Evolutionary conservation across 108 stramenopile genomes (phyloP), one percentile per base, ranked within the genome.

Genomic region (Pseudonitzschia delicatissima): DNA sequence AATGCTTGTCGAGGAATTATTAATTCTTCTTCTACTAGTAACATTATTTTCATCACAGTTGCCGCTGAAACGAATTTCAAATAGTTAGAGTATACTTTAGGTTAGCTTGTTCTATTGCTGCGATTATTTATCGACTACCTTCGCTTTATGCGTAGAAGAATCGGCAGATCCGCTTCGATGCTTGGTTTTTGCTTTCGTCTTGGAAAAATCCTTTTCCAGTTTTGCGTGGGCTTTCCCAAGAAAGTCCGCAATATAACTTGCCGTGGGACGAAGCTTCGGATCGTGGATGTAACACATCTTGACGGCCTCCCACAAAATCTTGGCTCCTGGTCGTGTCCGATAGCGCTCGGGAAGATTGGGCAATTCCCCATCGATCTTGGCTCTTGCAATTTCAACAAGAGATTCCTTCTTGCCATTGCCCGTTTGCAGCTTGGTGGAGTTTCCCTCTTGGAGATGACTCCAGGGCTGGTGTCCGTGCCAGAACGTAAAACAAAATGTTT

Each of bases 391-490:
- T 34, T 3, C 8, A 40, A 26, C 23, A 11, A 68, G 57, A 12
- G 47, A 48, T 9, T 71, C 45, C 27, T 68, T 62, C 37, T 73
- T 68, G 13, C 53, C 40, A 50, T 15, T 48, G 44, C 27, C 47
- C 31, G 48, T 42, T 18, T 11, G 20, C 12, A 64, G 45, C 28
- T 55, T 55, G 20, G 48, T 31, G 7, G 9, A 6, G 25, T 63
- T 63, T 32, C 34, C 29, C 21, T 66, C 58, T 64, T 78, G 71
- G 27, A 78, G 47, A 57, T 74, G 73, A 23, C 64, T 69, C 82
- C 82, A 83, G 32, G 82, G 82, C 57, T 83, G 82, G 62, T 77
- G 82, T n/a, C 34, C 50, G 68, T 15, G 79, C 68, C 34, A 83
- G 44, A 20, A 83, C 50, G 35, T 76, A 70, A 61, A 76, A 83